These are phyloP conservation scores for Nevesoporus exiguus DNA, from an alignment of 768 basidiomycete species.

Conservation along the genomic window DNA sequence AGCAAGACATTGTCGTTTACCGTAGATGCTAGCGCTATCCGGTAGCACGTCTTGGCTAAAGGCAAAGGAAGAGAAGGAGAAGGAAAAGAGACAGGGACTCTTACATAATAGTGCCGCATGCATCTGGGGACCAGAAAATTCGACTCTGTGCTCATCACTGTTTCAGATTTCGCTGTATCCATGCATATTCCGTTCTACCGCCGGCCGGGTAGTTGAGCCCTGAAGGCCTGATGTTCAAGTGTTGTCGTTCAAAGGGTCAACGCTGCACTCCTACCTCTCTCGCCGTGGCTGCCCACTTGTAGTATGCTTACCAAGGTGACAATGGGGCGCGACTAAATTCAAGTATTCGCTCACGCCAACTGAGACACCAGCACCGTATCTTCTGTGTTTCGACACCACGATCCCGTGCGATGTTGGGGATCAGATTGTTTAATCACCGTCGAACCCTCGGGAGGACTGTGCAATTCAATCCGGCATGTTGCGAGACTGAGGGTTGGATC, in stretches of 20 bases:
- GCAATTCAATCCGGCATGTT: neutral
- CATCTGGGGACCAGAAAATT: neutral
- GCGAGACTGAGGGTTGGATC: neutral
- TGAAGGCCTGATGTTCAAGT: too few species aligned
- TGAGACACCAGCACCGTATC: neutral
- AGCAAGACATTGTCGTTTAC: too few species aligned
- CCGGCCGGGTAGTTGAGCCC: neutral
- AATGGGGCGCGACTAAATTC: neutral
- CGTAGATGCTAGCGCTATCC: too few species aligned
- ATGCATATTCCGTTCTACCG: neutral
- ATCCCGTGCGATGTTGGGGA: neutral
- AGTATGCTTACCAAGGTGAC: too few species aligned
- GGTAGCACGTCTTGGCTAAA: too few species aligned
- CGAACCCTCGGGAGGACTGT: neutral
- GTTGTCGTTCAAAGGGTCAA: too few species aligned
- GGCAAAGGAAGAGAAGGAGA: too few species aligned
- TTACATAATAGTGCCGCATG: too few species aligned
- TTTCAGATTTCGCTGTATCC: neutral
- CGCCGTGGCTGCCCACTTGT: too few species aligned
- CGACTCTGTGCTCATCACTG: neutral
- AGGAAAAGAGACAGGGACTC: too few species aligned
- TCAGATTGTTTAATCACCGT: constrained; percentile 9
- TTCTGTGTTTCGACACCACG: constrained; percentile 2
- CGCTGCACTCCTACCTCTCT: too few species aligned
- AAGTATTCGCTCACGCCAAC: neutral